A percentile compares a stretch with the other conserved stretches of the same genome.
Evolutionary conservation across 2,329 filamentous ascomycete genomes (phyloP).

Genomic region (Biscogniauxia mediterranea): DNA sequence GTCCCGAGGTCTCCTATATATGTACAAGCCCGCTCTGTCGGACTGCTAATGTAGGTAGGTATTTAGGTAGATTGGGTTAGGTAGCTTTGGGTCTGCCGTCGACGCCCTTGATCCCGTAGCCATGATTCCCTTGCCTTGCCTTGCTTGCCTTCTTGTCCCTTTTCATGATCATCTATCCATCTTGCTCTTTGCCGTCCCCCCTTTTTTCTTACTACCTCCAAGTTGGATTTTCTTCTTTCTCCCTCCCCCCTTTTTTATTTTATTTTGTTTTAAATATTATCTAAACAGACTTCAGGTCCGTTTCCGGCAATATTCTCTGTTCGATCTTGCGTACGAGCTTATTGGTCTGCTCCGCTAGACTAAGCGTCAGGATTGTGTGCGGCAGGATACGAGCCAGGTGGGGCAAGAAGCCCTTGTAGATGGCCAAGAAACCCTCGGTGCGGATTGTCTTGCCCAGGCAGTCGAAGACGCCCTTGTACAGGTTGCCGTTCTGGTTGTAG

Average conservation of each 20-base stretch:
- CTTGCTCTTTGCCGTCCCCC: not conserved
- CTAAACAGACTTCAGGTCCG: conserved; percentile 26
- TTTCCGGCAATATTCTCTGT: conserved; percentile 47
- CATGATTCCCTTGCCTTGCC: too few relatives aligned
- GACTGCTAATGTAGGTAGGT: too few relatives aligned
- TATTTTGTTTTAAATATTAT: conserved; percentile 22
- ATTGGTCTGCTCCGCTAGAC: conserved; percentile 93
- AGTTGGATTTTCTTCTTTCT: not conserved
- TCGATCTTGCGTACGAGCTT: conserved; percentile 85
- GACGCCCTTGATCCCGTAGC: too few relatives aligned
- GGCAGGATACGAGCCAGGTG: conserved; percentile 92
- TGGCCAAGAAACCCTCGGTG: conserved; percentile 86
- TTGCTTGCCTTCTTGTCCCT: not conserved
- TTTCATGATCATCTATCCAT: not conserved
- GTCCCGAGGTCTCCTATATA: too few relatives aligned
- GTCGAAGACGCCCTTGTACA: conserved; percentile 93
- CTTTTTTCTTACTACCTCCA: not conserved
- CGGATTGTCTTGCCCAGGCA: conserved; percentile 87
- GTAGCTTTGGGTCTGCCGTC: too few relatives aligned
- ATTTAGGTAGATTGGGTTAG: too few relatives aligned
- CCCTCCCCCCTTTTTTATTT: not conserved
- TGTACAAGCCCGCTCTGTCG: too few relatives aligned
- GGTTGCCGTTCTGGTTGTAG: conserved; percentile 97
- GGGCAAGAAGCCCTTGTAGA: conserved; percentile 97
- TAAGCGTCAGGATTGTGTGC: conserved; percentile 91